Evolutionary conservation across 441 rosid genomes (phyloP), one percentile per base, ranked within the genome.

Genomic region (Croton laevigatus): DNA sequence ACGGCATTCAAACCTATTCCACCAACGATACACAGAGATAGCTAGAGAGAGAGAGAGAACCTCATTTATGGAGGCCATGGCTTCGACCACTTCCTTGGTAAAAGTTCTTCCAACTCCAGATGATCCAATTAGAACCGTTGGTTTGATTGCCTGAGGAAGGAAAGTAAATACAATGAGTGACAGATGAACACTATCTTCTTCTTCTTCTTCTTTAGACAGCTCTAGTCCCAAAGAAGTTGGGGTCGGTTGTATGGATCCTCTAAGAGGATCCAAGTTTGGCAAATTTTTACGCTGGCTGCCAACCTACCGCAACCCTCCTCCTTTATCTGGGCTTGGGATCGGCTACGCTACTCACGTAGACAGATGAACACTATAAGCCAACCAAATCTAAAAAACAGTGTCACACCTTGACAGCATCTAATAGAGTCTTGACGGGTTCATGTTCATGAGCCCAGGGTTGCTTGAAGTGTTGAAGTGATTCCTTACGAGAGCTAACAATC

Each of bases 401-500:
- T 1, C 82, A 12, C 72, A 89, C 98, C 80, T 90, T 83, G 76
- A 93, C 94, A 76, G 92, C 91, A 64, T 83, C 81, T 13, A 89
- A 71, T 66, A 90, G 91, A 59, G 70, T 74, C 74, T 68, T 84
- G 64, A 89, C 83, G 58, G 92, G 88, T 75, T 85, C 86, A 63
- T 84, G 91, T 51, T 90, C 91, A 71, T 93, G 98, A 3, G 97
- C 97, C 95, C 95, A 90, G 5, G 95, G 94, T 83, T 87, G 77
- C 86, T 93, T 93, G 82, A 90, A 93, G 63, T 90, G 95, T 69
- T 93, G 98, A 78, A 90, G 91, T 14, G 92, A 84, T 53, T 86
- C 86, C 83, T 84, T 87, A 10, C 97, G 89, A 20, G 95, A 89
- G 63, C 82, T 81, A 71, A 89, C 94, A 46, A 93, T 87, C 75